Evolutionary conservation across 306 rosid genomes (phyloP), one percentile per base, ranked within the genome.

Genomic region (Mucuna pruriens): DNA sequence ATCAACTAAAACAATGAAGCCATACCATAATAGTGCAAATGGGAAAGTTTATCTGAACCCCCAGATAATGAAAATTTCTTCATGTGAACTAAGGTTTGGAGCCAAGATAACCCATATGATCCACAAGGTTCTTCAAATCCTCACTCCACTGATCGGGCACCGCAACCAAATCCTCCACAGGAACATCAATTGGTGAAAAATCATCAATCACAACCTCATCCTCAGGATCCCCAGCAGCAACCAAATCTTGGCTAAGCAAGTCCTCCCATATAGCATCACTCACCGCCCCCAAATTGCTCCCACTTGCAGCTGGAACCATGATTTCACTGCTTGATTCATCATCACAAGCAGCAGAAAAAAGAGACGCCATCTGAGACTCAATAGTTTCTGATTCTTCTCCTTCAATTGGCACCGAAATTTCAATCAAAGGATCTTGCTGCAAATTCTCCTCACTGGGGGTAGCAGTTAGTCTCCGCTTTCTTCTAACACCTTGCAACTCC

Each of bases 91-190:
- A 61, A 0, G 86, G 88, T 74, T 74, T 79, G n/a, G 92, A 69
- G 67, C 65, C 87, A 79, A 86, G 92, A 88, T 57, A 88, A 76
- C 86, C 96, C 94, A 92, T 71, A 80, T 93, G 92, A 86, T 90
- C 97, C 49, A 90, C 94, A 45, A 93, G 94, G 10, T 84, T 90
- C 66, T 80, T 83, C 85, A 93, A 78, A 36, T 90, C 90, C 75
- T 90, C 91, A 71, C 85, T 75, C 98, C 98, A 92, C 3, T 89
- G 90, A 22, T 26, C 84, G 0, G 83, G 66, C 1, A 87, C 74
- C 2, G 78, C 79, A 19, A 68, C 79, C 82, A 90, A 75, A 60
- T 89, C 90, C 78, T 93, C 97, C 40, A 84, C 85, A 39, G 88
- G 88, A 10, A 69, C 87, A 75, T 93, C 92, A 29, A 77, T 55